Conservation (phyloP, 2,329 filamentous ascomycete genomes). For the Aspergillus cejpii region DNA sequence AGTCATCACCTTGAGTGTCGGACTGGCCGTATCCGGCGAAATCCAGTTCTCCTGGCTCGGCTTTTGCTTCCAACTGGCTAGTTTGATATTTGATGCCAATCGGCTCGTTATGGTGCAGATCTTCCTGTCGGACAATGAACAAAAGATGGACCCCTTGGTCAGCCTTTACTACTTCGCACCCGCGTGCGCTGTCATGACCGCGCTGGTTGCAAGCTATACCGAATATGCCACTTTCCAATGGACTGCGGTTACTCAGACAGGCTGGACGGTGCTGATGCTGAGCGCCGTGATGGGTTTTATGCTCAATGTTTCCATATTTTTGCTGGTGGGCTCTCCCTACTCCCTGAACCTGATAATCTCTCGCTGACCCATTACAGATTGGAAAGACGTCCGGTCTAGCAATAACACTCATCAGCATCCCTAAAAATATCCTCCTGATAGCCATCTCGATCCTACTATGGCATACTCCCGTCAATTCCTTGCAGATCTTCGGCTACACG, state of each 20-base stretch:
- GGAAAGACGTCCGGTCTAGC: conserved; percentile 77
- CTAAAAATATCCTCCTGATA: conserved; percentile 78
- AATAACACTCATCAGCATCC: conserved; percentile 72
- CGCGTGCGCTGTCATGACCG: conserved; percentile 70
- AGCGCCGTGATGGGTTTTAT: conserved; percentile 70
- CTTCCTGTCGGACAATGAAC: conserved; percentile 63
- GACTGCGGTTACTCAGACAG: conserved; percentile 3
- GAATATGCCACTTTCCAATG: conserved; percentile 53
- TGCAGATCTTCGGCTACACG: conserved; percentile 67
- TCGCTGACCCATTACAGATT: conserved; percentile 49
- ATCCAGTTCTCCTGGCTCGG: conserved; percentile 67
- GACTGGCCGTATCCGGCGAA: conserved; percentile 86
- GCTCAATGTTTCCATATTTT: conserved; percentile 73
- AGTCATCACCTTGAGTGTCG: conserved; percentile 82
- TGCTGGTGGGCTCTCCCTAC: conserved; percentile 55
- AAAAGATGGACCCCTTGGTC: conserved; percentile 79
- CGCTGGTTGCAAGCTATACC: conserved; percentile 56
- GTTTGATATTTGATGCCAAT: conserved; percentile 68
- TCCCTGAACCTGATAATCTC: not conserved
- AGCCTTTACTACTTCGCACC: conserved; percentile 85
- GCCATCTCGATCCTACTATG: conserved; percentile 66
- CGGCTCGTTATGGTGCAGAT: conserved; percentile 76
- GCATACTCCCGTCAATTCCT: conserved; percentile 59
- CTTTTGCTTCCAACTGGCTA: conserved; percentile 60
- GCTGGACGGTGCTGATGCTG: conserved; percentile 52